Conservation (phyloP, 2,329 filamentous ascomycete genomes). For the Alternaria incomplexa region DNA sequence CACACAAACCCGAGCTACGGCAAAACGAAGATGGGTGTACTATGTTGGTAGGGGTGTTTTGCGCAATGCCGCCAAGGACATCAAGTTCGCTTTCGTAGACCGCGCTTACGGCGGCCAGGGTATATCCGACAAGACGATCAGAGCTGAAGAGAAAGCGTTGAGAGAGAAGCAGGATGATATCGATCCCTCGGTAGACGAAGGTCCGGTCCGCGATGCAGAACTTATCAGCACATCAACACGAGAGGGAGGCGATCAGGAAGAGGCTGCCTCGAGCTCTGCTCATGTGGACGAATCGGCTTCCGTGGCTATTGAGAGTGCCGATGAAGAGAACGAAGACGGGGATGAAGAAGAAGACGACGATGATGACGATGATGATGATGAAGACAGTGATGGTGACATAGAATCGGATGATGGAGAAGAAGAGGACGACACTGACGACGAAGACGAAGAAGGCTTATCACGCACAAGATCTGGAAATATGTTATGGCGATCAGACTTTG, state of each 20-base stretch:
- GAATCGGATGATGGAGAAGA: slow-evolving; percentile 33
- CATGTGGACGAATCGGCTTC: slow-evolving; percentile 1
- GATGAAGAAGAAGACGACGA: slow-evolving; percentile 38
- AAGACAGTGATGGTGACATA: slow-evolving; percentile 38
- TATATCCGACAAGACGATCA: slow-evolving; percentile 48
- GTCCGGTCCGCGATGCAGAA: slow-evolving; percentile 47
- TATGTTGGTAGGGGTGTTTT: slow-evolving; percentile 66
- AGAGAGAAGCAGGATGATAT: slow-evolving; percentile 55
- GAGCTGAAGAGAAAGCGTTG: slow-evolving; percentile 50
- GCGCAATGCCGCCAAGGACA: slow-evolving; percentile 61
- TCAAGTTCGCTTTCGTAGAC: slow-evolving; percentile 65
- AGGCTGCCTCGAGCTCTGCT: slow-evolving; percentile 3
- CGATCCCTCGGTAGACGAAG: slow-evolving; percentile 54
- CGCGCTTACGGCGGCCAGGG: slow-evolving; percentile 67
- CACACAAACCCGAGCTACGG: slow-evolving; percentile 53
- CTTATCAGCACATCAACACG: slow-evolving; percentile 24
- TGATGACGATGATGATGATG: slow-evolving; percentile 12
- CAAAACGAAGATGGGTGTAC: slow-evolving; percentile 63
- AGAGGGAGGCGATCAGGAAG: slow-evolving; percentile 14
- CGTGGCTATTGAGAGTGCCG: neutral
- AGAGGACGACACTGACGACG: slow-evolving; percentile 37
- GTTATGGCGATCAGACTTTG: slow-evolving; percentile 58
- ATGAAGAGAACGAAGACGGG: slow-evolving; percentile 34
- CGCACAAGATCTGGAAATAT: slow-evolving; percentile 48
- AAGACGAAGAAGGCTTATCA: slow-evolving; percentile 40